phyloP scores from a whole-genome alignment of 2,329 filamentous ascomycete genomes.

The Teratosphaeria pseudoeucalypti region DNA sequence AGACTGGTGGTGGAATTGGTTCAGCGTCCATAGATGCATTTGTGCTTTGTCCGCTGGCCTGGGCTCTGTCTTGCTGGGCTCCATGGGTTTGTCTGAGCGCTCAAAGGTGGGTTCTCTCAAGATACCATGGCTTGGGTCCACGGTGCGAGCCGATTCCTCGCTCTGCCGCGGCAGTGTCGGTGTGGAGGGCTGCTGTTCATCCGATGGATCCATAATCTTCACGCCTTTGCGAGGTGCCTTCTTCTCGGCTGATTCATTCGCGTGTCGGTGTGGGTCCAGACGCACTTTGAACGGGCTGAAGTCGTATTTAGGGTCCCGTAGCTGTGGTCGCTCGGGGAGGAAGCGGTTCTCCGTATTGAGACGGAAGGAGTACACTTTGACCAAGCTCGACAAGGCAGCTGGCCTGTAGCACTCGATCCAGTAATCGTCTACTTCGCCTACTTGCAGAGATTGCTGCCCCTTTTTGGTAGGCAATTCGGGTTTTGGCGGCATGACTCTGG shows the following conservation, averaged over 20 bases:
- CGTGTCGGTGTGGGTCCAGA: conserved; percentile 28
- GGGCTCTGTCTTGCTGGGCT: conserved; percentile 10
- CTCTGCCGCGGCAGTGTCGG: background rate
- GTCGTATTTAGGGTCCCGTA: conserved; percentile 63
- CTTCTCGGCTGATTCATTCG: conserved; percentile 49
- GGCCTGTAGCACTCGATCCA: conserved; percentile 97
- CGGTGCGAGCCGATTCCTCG: conserved; percentile 1
- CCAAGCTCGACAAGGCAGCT: conserved; percentile 73
- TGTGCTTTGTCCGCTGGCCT: conserved; percentile 64
- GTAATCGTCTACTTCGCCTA: conserved; percentile 75
- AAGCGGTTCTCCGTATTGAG: conserved; percentile 85
- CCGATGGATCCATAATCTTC: conserved; percentile 53
- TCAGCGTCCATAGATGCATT: conserved; percentile 78
- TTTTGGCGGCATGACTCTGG: conserved; percentile 46
- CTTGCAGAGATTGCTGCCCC: conserved; percentile 12
- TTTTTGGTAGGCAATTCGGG: background rate
- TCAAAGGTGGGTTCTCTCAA: conserved; percentile 21
- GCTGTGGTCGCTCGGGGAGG: conserved; percentile 56
- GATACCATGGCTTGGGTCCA: conserved; percentile 30
- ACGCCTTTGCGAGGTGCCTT: conserved; percentile 57
- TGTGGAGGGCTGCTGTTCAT: conserved; percentile 6
- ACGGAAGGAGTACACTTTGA: conserved; percentile 85
- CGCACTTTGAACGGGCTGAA: conserved; percentile 81
- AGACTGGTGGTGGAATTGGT: conserved; percentile 73
- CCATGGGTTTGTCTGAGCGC: conserved; percentile 4